Evolutionary conservation across 2,329 filamentous ascomycete genomes (phyloP).

Genomic region (Pseudocercospora eumusae): DNA sequence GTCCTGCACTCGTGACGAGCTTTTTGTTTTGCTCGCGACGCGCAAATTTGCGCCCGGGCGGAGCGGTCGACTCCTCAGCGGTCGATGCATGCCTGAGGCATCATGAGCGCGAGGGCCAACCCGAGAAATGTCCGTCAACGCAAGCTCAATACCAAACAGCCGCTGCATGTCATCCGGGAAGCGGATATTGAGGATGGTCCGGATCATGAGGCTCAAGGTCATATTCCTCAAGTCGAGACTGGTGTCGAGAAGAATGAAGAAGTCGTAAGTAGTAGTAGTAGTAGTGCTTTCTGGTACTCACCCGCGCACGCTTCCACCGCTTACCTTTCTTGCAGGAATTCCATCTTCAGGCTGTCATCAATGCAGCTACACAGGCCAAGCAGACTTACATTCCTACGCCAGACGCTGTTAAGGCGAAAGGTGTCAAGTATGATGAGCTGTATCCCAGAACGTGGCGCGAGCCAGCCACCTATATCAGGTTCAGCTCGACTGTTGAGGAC

Average conservation of each 20-base stretch:
- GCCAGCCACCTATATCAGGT: conserved; percentile 91
- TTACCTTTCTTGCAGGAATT: conserved; percentile 67
- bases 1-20: neutral
- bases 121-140: conserved; percentile 64
- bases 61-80: neutral
- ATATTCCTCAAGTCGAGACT: conserved; percentile 82
- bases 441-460: conserved; percentile 79
- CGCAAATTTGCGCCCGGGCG: neutral
- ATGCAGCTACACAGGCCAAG: conserved; percentile 59
- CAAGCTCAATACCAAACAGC: conserved; percentile 90
- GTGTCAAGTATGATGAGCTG: conserved; percentile 81
- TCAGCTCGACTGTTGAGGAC: conserved; percentile 97
- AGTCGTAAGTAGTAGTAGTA: conserved; percentile 85
- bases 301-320: conserved; percentile 15
- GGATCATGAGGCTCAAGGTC: conserved; percentile 81
- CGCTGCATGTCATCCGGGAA: conserved; percentile 83
- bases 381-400: conserved; percentile 69
- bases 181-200: conserved; percentile 79
- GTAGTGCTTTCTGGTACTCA: conserved; percentile 38
- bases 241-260: conserved; percentile 97
- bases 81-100: conserved; percentile 8
- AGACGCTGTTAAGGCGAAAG: conserved; percentile 60
- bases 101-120: conserved; percentile 42
- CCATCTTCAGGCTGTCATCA: conserved; percentile 85
- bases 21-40: neutral